A percentile compares a stretch with the other conserved stretches of the same genome.
These are phyloP conservation scores for Salix exigua DNA, from an alignment of 345 rosid genomes.

Conservation along the genomic window DNA sequence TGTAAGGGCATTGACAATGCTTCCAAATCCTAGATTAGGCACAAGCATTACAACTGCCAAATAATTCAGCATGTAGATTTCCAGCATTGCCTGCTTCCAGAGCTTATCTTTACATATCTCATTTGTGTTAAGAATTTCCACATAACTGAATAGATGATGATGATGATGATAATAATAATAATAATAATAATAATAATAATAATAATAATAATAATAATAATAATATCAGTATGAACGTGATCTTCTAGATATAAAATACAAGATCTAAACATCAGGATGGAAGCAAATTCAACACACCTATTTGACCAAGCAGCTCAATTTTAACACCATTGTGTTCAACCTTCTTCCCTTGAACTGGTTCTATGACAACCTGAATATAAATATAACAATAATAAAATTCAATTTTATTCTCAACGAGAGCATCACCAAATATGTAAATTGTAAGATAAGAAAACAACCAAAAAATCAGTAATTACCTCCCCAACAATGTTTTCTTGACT, in stretches of 20 bases:
- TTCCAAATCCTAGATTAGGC: not conserved
- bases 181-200: no score
- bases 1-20: not conserved
- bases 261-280: not conserved
- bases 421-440: not conserved
- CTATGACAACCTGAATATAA: conserved; percentile 38
- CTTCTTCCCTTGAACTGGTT: conserved; percentile 82
- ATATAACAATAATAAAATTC: not conserved
- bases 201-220: no score
- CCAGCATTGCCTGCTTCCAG: not conserved
- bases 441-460: conserved; percentile 1
- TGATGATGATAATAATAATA: no score
- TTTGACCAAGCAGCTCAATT: conserved; percentile 94
- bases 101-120: not conserved
- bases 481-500: conserved; percentile 54
- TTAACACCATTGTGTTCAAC: conserved; percentile 90
- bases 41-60: not conserved
- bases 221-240: not conserved
- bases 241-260: not conserved
- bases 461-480: conserved; percentile 32
- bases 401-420: not conserved
- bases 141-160: no score
- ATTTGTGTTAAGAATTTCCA: not conserved
- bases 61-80: not conserved
- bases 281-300: conserved; percentile 35